These are phyloP conservation scores for Lantana camara DNA, from an alignment of 257 asterid species.

Conservation along the genomic window DNA sequence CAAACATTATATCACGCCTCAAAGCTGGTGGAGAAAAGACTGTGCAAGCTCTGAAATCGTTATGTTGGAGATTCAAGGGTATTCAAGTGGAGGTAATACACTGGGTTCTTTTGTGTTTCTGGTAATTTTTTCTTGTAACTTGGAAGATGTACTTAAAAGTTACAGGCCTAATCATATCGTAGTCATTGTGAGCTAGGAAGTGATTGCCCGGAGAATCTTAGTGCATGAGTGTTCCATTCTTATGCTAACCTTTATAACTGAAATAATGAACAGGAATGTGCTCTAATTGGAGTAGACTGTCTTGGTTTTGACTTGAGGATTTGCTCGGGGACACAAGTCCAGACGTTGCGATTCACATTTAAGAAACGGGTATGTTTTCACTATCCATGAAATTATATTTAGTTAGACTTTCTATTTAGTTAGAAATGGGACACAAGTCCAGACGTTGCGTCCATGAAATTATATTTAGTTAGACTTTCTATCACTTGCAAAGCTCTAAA, in stretches of 20 bases:
- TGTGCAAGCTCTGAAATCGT: slow-evolving; percentile 83
- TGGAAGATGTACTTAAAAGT: not conserved
- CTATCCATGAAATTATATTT: no score
- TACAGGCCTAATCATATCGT: not conserved
- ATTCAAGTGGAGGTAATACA: slow-evolving; percentile 87
- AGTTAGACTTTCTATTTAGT: not conserved
- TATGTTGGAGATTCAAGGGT: slow-evolving; percentile 97
- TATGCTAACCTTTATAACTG: slow-evolving; percentile 23
- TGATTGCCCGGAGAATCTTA: slow-evolving; percentile 13
- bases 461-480: no score
- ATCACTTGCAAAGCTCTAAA: no score
- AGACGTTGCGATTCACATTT: slow-evolving; percentile 86
- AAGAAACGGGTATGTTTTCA: slow-evolving; percentile 78
- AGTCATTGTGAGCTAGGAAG: slow-evolving; percentile 11
- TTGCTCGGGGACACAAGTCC: slow-evolving; percentile 91
- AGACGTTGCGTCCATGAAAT: not conserved
- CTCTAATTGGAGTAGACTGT: slow-evolving; percentile 88
- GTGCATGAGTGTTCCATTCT: slow-evolving; percentile 2
- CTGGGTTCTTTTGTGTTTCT: slow-evolving; percentile 1
- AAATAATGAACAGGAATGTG: slow-evolving; percentile 68
- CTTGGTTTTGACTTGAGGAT: slow-evolving; percentile 93
- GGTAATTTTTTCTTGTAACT: slow-evolving; percentile 7
- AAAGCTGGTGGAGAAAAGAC: slow-evolving; percentile 96
- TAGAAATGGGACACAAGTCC: not conserved
- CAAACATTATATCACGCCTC: slow-evolving; percentile 79